Evolutionary conservation across 495 filamentous ascomycete genomes (phyloP), one percentile per base, ranked within the genome.

Genomic region (Penicillium lividum): DNA sequence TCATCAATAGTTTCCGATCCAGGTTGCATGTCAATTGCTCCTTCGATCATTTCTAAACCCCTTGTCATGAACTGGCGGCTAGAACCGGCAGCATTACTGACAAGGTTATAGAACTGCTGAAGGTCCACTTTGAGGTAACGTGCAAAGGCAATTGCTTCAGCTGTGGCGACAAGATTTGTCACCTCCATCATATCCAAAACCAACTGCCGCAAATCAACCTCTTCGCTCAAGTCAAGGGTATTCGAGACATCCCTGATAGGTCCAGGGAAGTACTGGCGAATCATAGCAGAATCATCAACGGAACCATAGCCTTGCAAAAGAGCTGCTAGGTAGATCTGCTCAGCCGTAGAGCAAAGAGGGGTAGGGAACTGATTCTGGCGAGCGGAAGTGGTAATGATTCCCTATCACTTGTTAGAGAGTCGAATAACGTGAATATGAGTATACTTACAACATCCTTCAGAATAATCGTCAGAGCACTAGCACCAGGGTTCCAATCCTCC

Each of bases 311-410:
- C 89, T 43, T 82, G 77, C 4, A 80, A 70, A 16, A 89, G 68
- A 11, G 79, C 84, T 15, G 80, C 66, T 34, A 85, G 77, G 65
- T 91, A 92, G 18, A 86, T 78, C 68, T 90, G 86, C 68, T 92
- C 89, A 7, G 89, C 86, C 0, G 78, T 80, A n/a, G 81, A 82
- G 45, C 82, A 81, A 62, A 94, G 79, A n/a, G 88, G 86, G n/a
- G 84, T 82, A 0, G 87, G 82, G 67, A 89, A 90, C 9, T 76
- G 71, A 40, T 75, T 66, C 51, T 82, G 70, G 34, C 87, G 75
- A 7, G 84, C 86, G 49, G 84, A 87, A 15, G 83, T 81, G 25
- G 87, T 92, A 62, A 94, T 89, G 68, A 94, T 94, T 15, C 84
- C 79, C 80, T 82, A 47, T 11, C 31, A 3, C 38, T 59, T 44